A percentile compares a stretch with the other conserved stretches of the same genome.
Conservation (phyloP, 1,139 yeast genomes). For the Debaryomyces singareniensis region DNA sequence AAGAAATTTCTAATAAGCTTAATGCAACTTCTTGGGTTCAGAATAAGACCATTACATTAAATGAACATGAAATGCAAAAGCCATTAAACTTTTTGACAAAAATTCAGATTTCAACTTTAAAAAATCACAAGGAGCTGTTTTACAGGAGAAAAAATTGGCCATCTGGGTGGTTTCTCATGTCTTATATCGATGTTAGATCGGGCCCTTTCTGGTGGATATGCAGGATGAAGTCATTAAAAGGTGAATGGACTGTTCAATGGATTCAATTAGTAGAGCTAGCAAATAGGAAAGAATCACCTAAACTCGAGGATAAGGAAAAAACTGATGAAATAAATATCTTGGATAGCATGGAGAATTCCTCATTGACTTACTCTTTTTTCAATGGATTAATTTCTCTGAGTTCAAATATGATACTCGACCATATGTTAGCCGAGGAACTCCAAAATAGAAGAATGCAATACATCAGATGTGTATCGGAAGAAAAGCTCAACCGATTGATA, state of each 20-base stretch:
- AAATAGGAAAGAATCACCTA: not conserved
- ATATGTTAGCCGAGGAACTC: slow-evolving; percentile 58
- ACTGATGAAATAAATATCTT: slow-evolving; percentile 8
- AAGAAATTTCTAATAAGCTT: slow-evolving; percentile 47
- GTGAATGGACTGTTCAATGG: slow-evolving; percentile 62
- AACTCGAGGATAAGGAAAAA: not conserved
- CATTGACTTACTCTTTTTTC: slow-evolving; percentile 39
- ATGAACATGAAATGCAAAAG: slow-evolving; percentile 28
- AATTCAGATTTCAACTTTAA: slow-evolving; percentile 3
- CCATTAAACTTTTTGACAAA: slow-evolving; percentile 11
- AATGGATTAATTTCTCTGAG: slow-evolving; percentile 44
- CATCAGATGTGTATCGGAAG: slow-evolving; percentile 11
- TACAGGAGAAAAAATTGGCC: slow-evolving; percentile 70
- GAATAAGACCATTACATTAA: slow-evolving; percentile 47
- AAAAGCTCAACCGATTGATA: slow-evolving; percentile 6
- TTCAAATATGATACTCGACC: slow-evolving; percentile 56
- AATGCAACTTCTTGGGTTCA: slow-evolving; percentile 64
- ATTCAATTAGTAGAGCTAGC: slow-evolving; percentile 17
- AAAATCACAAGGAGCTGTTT: slow-evolving; percentile 31
- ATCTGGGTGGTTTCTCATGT: slow-evolving; percentile 59
- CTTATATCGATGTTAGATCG: slow-evolving; percentile 36
- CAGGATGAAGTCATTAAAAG: slow-evolving; percentile 50
- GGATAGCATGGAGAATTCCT: too few species aligned
- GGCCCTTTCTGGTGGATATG: slow-evolving; percentile 61
- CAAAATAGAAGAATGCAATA: slow-evolving; percentile 32